phyloP scores from a whole-genome alignment of 139 green algal species.

The Tetraselmis chui region DNA sequence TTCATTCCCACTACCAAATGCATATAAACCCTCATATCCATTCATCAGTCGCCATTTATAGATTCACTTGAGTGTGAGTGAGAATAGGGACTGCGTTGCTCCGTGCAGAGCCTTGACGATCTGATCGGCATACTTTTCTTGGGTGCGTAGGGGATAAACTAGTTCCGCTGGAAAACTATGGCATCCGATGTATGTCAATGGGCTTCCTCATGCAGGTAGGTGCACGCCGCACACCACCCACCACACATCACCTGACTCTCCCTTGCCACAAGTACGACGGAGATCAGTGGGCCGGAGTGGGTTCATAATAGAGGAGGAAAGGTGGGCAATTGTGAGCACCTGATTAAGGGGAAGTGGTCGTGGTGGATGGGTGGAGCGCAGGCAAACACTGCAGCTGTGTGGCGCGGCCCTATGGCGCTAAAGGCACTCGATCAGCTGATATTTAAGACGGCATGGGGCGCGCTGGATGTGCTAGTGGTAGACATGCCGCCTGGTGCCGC shows the following conservation, averaged over 20 bases:
- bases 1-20: not conserved
- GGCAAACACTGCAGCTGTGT: constrained; percentile 65
- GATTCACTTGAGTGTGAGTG: too few species aligned
- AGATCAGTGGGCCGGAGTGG: too few species aligned
- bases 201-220: constrained; percentile 74
- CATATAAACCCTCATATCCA: too few species aligned
- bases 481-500: constrained; percentile 91
- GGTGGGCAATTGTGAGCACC: too few species aligned
- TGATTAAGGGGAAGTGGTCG: too few species aligned
- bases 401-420: constrained; percentile 88
- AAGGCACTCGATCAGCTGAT: constrained; percentile 80
- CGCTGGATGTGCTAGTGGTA: constrained; percentile 81
- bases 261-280: too few species aligned
- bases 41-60: too few species aligned
- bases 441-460: constrained; percentile 64
- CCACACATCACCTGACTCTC: too few species aligned
- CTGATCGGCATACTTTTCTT: too few species aligned
- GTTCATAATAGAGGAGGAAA: too few species aligned
- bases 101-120: too few species aligned
- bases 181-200: constrained; percentile 81
- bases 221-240: not conserved
- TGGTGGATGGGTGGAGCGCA: constrained; percentile 17
- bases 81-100: too few species aligned
- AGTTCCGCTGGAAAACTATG: constrained; percentile 62
- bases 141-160: constrained; percentile 30